phyloP scores from a whole-genome alignment of 1,139 yeast genomes.

The Arxiozyma telluris region DNA sequence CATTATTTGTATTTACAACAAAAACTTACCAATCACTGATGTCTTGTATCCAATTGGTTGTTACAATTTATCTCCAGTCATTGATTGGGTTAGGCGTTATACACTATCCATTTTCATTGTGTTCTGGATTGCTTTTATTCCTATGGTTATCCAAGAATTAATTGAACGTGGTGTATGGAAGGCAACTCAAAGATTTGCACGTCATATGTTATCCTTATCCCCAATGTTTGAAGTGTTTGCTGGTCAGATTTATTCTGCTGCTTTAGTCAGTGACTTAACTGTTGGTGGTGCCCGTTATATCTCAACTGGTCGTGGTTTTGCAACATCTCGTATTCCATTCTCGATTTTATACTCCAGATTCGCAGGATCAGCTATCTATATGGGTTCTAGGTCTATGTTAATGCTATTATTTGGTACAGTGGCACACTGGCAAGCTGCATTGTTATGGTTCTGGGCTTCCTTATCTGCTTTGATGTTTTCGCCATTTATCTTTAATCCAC shows the following conservation, averaged over 20 bases:
- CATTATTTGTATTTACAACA: slow-evolving; percentile 75
- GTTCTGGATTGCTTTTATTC: slow-evolving; percentile 93
- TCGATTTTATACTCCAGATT: slow-evolving; percentile 91
- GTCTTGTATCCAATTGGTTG: slow-evolving; percentile 82
- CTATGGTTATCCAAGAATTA: slow-evolving; percentile 92
- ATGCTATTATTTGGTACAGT: slow-evolving; percentile 87
- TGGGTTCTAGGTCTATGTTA: slow-evolving; percentile 88
- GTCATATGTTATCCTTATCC: slow-evolving; percentile 82
- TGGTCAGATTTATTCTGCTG: slow-evolving; percentile 93
- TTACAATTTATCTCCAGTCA: slow-evolving; percentile 81
- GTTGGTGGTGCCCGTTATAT: slow-evolving; percentile 99
- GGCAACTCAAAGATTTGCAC: slow-evolving; percentile 81
- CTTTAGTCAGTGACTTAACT: slow-evolving; percentile 82
- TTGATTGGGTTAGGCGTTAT: slow-evolving; percentile 97
- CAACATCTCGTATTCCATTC: slow-evolving; percentile 97
- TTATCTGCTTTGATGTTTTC: slow-evolving; percentile 82
- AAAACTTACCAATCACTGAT: slow-evolving; percentile 79
- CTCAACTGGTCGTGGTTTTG: slow-evolving; percentile 98
- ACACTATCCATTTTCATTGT: slow-evolving; percentile 96
- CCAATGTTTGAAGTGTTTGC: slow-evolving; percentile 98
- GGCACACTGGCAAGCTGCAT: slow-evolving; percentile 94
- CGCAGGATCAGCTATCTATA: slow-evolving; percentile 93
- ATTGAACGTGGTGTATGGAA: slow-evolving; percentile 98
- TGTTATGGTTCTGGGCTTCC: slow-evolving; percentile 98
- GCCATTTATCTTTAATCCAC: slow-evolving; percentile 95